Base-by-base conservation (phyloP, 2,329 filamentous ascomycete genomes). In the Berkeleyomyces basicola region DNA sequence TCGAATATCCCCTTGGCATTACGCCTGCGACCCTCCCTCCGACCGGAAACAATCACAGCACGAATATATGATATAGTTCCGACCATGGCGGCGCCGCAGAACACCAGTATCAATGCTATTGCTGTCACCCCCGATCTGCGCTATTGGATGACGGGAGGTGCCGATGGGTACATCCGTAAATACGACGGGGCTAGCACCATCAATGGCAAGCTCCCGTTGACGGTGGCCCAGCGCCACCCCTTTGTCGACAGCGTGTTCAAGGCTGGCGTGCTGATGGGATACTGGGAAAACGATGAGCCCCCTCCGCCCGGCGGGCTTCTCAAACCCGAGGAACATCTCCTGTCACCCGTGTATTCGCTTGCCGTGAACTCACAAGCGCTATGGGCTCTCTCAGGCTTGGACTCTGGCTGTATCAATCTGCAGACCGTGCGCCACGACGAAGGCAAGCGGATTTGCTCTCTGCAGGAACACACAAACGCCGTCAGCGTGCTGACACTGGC, bases 231-330 rank as follows among this genome's bases (percentile, higher is more conserved):
- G 75, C 81, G 88, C 58, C 93, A 99, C 71, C 93, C 93, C 0
- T 99, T 97, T 69, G 93, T 99, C 47, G 93, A 99, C 71, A 96
- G 89, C 68, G 93, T 99, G 51, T 89, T 90, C 63, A 99, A 99
- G 73, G 91, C 92, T 1, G 93, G 91, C 1, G 88, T 96, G 4
- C 76, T 97, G 59, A 85, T 96, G 81, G 95, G 88, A 60, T 99
- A 99, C 72, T 99, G 93, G 93, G 93, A 96, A 72, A 99, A 97
- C 69, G 91, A 96, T 71, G 92, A 99, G 70, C 82, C 83, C 1
- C 67, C 74, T 2, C 71, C 70, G 0, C 67, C 74, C 2, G 71
- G 70, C 0, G 72, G 74, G 0, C 67, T 69, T 6, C 68, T 69
- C 57, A 76, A 86, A 58, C 40, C 47, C 6, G 82, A 85, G 44